phyloP scores from a whole-genome alignment of 345 rosid species.

The Salix dunnii region DNA sequence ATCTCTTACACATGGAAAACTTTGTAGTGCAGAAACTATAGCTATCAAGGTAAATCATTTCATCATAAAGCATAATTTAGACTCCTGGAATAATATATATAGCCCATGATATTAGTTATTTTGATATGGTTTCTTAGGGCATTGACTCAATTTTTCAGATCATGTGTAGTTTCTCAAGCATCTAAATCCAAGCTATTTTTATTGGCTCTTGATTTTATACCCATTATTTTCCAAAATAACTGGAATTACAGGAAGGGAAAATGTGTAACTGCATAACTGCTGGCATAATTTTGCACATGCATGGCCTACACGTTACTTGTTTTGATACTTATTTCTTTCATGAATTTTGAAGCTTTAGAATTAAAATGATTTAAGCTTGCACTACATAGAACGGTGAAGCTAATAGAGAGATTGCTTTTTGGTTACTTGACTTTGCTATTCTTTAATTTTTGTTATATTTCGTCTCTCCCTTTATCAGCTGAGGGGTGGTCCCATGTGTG shows the following conservation, averaged over 20 bases:
- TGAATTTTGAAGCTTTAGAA: too few species aligned
- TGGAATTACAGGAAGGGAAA: too few species aligned
- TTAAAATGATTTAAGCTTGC: too few species aligned
- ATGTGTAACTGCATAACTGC: neutral
- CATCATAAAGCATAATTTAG: neutral
- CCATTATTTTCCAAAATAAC: too few species aligned
- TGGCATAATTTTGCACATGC: too few species aligned
- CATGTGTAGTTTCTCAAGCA: neutral
- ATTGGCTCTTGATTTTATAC: neutral
- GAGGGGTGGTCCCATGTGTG: constrained; percentile 32
- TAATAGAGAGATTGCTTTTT: neutral
- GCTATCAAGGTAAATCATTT: neutral
- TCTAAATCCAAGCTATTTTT: neutral
- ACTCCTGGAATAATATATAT: neutral
- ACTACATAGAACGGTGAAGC: neutral
- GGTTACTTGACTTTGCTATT: neutral
- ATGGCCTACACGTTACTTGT: too few species aligned
- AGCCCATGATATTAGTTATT: neutral
- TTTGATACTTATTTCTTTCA: too few species aligned
- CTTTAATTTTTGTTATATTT: constrained; percentile 9
- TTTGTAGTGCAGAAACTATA: neutral
- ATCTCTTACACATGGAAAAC: neutral
- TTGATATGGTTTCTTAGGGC: neutral
- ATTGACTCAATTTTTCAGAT: neutral
- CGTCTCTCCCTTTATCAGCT: constrained; percentile 38